Base-by-base conservation (phyloP, 2,329 filamentous ascomycete genomes). In the Sclerotinia borealis region DNA sequence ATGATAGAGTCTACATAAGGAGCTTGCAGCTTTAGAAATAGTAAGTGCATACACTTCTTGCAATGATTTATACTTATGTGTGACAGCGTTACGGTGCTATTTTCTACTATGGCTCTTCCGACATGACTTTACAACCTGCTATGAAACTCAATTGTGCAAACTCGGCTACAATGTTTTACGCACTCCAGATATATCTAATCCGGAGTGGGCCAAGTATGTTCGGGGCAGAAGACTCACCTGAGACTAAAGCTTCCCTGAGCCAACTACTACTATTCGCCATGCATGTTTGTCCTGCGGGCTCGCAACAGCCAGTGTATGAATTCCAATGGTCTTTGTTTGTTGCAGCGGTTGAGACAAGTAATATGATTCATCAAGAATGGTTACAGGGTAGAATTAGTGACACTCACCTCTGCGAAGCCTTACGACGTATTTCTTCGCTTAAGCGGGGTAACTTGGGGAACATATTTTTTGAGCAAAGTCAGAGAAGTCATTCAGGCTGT, bases 281-380 rank as follows among this genome's bases (percentile, higher is more conserved):
- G 29, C 52, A 60, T 9, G 37, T 64, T 36, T 64, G 58, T 48
- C 37, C 37, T 25, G 45, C n/a, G 7, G 62, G 56, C 13, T 34
- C 37, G 8, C 36, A 59, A 19, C 64, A 66, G 17, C 62, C 56
- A 1, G 64, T 66, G 1, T 66, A 64, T 39, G 63, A 65, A 37
- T 66, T 66, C 36, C 66, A 66, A 52, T 68, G 66, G 66, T 62
- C 65, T 22, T 34, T 68, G 17, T 66, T 68, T 31, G 64, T 65
- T 52, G 63, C 65, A n/a, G 60, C 54, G 3, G 22, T 68, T 17
- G 66, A 68, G 43, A 68, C 65, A 17, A 60, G 59, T 25, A 65
- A 66, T 43, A 62, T 58, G 27, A 66, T 68, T 48, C 60, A 68
- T 31, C 56, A 62, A 60, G 66, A 66, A 36, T 68, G 66, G 66